Conservation (phyloP, 73 alveolate genomes). For the Loxodes magnus region DNA sequence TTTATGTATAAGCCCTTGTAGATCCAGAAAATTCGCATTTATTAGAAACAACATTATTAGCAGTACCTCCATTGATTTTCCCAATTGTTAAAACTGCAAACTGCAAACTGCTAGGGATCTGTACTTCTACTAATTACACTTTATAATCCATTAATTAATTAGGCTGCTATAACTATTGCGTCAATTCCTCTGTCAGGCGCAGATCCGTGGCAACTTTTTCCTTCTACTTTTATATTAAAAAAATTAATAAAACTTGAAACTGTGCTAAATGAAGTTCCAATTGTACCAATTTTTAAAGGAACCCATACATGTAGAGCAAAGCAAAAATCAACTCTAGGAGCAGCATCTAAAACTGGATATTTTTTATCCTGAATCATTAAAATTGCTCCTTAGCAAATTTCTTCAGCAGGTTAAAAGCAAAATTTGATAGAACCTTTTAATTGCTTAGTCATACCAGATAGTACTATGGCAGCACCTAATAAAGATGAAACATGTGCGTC, state of each 20-base stretch:
- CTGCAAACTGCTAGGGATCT: neutral
- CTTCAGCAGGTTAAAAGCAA: conserved; percentile 27
- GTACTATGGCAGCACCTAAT: conserved; percentile 14
- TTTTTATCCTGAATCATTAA: conserved; percentile 12
- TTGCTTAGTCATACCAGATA: conserved; percentile 5
- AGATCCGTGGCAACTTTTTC: conserved; percentile 20
- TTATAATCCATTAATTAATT: neutral
- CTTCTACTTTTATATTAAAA: conserved; percentile 12
- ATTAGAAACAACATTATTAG: neutral
- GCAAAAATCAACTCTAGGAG: conserved; percentile 15
- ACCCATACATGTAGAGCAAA: conserved; percentile 11
- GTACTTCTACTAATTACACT: neutral
- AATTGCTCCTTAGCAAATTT: conserved; percentile 21
- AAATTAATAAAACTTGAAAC: conserved; percentile 8
- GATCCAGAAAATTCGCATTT: conserved; percentile 11
- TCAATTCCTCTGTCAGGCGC: conserved; percentile 9
- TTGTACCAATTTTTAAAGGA: conserved; percentile 4
- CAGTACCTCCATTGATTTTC: conserved; percentile 5
- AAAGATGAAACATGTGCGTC: conserved; percentile 34
- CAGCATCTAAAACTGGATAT: conserved; percentile 12
- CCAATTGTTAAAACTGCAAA: neutral
- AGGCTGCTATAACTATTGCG: conserved; percentile 12
- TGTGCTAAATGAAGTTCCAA: neutral
- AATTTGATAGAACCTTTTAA: conserved; percentile 18
- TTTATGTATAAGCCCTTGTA: conserved; percentile 11